Conservation (phyloP, 2,329 filamentous ascomycete genomes). For the Diplocarpon rosae region DNA sequence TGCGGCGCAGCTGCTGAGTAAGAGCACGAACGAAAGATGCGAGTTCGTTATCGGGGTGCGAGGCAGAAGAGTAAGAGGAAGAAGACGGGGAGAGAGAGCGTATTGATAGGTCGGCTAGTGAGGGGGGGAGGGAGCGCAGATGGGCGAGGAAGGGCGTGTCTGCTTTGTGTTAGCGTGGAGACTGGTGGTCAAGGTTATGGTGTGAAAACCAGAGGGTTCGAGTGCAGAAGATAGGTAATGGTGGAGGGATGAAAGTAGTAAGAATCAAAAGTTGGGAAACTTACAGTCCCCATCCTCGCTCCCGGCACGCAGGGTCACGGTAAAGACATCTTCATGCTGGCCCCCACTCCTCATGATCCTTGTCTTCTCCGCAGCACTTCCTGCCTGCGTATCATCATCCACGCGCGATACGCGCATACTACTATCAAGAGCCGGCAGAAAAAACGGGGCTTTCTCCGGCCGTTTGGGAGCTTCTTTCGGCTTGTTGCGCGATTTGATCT, state of each 20-base stretch:
- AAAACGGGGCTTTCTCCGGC: slow-evolving; percentile 92
- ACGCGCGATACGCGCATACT: slow-evolving; percentile 14
- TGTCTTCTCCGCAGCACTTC: slow-evolving; percentile 41
- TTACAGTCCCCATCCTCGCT: slow-evolving; percentile 49
- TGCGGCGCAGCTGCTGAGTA: slow-evolving; percentile 54
- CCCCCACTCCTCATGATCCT: slow-evolving; percentile 59
- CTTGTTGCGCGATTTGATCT: slow-evolving; percentile 86
- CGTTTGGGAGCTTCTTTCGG: slow-evolving; percentile 84
- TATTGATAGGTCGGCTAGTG: slow-evolving; percentile 81
- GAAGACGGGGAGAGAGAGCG: slow-evolving; percentile 55
- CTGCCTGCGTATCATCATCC: slow-evolving; percentile 25
- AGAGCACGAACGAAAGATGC: slow-evolving; percentile 72
- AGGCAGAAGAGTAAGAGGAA: slow-evolving; percentile 28
- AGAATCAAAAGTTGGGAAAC: slow-evolving; percentile 21
- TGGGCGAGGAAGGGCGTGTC: slow-evolving; percentile 62
- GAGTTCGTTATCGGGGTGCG: slow-evolving; percentile 47
- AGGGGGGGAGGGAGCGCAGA: slow-evolving; percentile 70
- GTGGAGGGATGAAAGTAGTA: not conserved
- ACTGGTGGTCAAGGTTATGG: not conserved
- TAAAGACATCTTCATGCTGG: slow-evolving; percentile 46
- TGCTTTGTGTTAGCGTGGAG: slow-evolving; percentile 22
- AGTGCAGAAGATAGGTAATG: not conserved
- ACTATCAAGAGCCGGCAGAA: slow-evolving; percentile 59
- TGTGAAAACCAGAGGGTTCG: not conserved
- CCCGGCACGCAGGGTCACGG: slow-evolving; percentile 43